Percentiles rank a stretch among this genome's conserved stretches.
phyloP scores from a whole-genome alignment of 768 basidiomycete genomes.

The Mycena haematopus region DNA sequence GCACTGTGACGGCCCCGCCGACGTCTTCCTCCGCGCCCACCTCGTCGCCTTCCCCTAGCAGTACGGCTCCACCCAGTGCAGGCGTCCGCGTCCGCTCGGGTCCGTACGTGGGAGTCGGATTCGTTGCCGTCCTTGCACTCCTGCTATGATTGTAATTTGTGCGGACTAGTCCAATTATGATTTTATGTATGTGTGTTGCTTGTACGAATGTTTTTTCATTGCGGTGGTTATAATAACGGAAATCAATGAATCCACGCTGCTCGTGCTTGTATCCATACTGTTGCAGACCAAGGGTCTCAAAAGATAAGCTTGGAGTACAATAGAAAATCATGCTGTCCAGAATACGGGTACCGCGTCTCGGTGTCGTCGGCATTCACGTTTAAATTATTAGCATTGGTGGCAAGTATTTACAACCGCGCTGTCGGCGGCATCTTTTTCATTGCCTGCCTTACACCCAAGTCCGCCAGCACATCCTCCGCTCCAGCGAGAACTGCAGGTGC shows the following conservation, averaged over 20 bases:
- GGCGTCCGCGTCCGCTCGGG: neutral
- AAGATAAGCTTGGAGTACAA: no score
- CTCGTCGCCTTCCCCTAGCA: neutral
- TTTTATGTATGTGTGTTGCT: neutral
- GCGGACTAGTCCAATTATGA: neutral
- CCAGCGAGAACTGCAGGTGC: constrained; percentile 68
- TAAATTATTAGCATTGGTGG: no score
- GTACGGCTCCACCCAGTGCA: constrained; percentile 5
- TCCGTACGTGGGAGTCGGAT: neutral
- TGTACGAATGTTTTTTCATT: no score
- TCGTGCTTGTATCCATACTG: no score
- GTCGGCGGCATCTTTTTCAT: constrained; percentile 76
- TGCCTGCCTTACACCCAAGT: constrained; percentile 77
- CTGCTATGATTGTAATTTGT: neutral
- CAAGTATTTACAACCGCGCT: no score
- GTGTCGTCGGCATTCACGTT: no score
- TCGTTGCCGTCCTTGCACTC: neutral
- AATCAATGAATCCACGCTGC: no score
- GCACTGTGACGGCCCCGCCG: constrained; percentile 12
- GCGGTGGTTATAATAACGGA: no score
- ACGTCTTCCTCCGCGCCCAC: neutral
- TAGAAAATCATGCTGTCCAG: no score
- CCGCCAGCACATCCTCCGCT: constrained; percentile 75
- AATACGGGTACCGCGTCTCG: no score
- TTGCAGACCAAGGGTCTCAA: no score